phyloP scores from a whole-genome alignment of 2,329 filamentous ascomycete genomes.

The Ascosphaera apis region DNA sequence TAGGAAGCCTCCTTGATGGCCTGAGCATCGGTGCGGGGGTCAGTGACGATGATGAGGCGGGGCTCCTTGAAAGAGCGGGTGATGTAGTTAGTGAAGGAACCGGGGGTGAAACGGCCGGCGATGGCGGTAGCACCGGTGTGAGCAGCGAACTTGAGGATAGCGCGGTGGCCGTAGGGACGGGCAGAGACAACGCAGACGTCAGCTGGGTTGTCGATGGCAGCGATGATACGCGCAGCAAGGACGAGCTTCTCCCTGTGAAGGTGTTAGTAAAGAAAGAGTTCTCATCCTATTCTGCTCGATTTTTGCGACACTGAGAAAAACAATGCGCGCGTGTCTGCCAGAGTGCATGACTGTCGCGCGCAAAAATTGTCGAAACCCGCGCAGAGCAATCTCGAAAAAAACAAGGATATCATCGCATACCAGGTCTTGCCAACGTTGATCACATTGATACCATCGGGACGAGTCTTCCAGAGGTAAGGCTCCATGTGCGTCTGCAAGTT shows the following conservation, averaged over 20 bases:
- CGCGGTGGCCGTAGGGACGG: slow-evolving; percentile 97
- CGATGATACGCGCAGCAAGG: slow-evolving; percentile 95
- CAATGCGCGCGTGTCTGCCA: background rate
- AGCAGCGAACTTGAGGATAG: slow-evolving; percentile 97
- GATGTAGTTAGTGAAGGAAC: slow-evolving; percentile 99
- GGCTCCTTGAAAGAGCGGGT: slow-evolving; percentile 99
- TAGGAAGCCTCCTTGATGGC: slow-evolving; percentile 99
- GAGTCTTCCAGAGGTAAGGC: slow-evolving; percentile 99
- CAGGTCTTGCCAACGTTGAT: slow-evolving; percentile 99
- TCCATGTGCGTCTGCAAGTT: slow-evolving; percentile 99
- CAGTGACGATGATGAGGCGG: slow-evolving; percentile 96
- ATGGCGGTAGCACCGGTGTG: slow-evolving; percentile 97
- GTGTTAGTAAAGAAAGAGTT: background rate
- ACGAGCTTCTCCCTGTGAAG: slow-evolving; percentile 88
- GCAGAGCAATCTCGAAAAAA: no score
- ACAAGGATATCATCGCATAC: no score
- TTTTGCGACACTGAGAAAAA: background rate
- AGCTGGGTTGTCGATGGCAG: slow-evolving; percentile 96
- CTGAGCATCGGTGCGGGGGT: slow-evolving; percentile 98
- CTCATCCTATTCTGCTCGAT: background rate
- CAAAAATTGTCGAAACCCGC: no score
- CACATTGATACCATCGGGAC: slow-evolving; percentile 93
- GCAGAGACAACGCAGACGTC: slow-evolving; percentile 99
- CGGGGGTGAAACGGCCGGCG: slow-evolving; percentile 97
- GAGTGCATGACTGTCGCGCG: background rate